Conservation (phyloP, 345 rosid species). For the Raphanus raphanistrum region DNA sequence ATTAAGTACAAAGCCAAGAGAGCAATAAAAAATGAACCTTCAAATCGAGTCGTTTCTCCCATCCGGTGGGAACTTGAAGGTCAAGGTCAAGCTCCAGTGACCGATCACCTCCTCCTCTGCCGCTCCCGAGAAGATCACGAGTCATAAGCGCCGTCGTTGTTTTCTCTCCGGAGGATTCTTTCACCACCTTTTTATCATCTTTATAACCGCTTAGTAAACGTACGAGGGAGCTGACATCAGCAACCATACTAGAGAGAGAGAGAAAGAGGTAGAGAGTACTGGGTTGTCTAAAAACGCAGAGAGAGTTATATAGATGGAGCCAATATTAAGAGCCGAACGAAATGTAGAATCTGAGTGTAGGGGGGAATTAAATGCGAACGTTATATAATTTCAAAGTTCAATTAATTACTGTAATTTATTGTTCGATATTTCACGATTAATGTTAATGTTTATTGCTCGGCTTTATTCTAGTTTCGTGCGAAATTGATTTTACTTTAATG, state of each 20-base stretch:
- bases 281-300: neutral
- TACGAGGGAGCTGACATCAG: slow-evolving; percentile 55
- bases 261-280: slow-evolving; percentile 5
- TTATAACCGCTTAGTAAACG: slow-evolving; percentile 47
- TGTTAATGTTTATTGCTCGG: neutral
- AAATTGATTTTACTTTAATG: slow-evolving; percentile 25
- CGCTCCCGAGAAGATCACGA: slow-evolving; percentile 63
- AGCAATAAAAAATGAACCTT: slow-evolving; percentile 47
- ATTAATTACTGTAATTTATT: neutral
- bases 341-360: neutral
- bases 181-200: slow-evolving; percentile 41
- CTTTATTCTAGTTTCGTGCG: neutral
- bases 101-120: slow-evolving; percentile 39
- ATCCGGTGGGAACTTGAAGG: slow-evolving; percentile 78
- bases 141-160: slow-evolving; percentile 57
- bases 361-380: slow-evolving; percentile 21
- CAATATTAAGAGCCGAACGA: neutral
- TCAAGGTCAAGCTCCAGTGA: slow-evolving; percentile 84
- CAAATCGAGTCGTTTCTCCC: slow-evolving; percentile 88
- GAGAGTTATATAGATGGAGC: slow-evolving; percentile 21
- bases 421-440: neutral
- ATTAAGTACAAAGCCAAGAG: slow-evolving; percentile 17
- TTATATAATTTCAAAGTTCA: slow-evolving; percentile 17
- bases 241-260: slow-evolving; percentile 44
- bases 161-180: slow-evolving; percentile 9